Percentiles rank a stretch among this genome's conserved stretches.
These are phyloP conservation scores for Penicillium samsonianum DNA, from an alignment of 495 filamentous ascomycete genomes.

Conservation along the genomic window DNA sequence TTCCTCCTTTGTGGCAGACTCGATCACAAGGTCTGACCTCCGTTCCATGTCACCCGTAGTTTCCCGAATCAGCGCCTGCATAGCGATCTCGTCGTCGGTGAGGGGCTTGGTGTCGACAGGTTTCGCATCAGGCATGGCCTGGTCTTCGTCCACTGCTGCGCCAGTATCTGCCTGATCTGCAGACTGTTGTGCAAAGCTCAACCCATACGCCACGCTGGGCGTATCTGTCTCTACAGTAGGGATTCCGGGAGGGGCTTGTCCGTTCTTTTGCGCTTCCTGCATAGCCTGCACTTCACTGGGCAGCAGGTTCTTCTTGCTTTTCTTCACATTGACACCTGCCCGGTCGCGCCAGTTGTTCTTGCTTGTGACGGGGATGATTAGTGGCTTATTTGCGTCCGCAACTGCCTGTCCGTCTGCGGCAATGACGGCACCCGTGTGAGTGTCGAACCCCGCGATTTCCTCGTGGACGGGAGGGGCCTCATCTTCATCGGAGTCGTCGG, in stretches of 20 bases:
- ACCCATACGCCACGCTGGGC: constrained; percentile 46
- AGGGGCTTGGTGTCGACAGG: constrained; percentile 32
- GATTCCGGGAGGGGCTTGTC: constrained; percentile 31
- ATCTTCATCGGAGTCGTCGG: constrained; percentile 53
- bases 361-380: constrained; percentile 65
- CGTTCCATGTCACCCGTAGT: constrained; percentile 52
- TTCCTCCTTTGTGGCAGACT: constrained; percentile 34
- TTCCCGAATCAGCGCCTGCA: constrained; percentile 70
- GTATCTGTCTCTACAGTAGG: constrained; percentile 36
- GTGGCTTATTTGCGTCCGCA: constrained; percentile 42
- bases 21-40: constrained; percentile 61
- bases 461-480: constrained; percentile 42
- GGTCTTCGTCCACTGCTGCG: constrained; percentile 22
- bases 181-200: constrained; percentile 43
- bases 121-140: constrained; percentile 35
- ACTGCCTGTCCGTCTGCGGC: constrained; percentile 35
- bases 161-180: constrained; percentile 27
- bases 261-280: constrained; percentile 39
- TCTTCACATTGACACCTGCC: constrained; percentile 49
- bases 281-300: constrained; percentile 53
- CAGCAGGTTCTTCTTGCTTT: constrained; percentile 53
- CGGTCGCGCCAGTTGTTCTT: constrained; percentile 74
- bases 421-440: constrained; percentile 55
- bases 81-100: constrained; percentile 74
- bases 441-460: constrained; percentile 62